Conservation (phyloP, 2,329 filamentous ascomycete species). For the Epichloe amarillans region DNA sequence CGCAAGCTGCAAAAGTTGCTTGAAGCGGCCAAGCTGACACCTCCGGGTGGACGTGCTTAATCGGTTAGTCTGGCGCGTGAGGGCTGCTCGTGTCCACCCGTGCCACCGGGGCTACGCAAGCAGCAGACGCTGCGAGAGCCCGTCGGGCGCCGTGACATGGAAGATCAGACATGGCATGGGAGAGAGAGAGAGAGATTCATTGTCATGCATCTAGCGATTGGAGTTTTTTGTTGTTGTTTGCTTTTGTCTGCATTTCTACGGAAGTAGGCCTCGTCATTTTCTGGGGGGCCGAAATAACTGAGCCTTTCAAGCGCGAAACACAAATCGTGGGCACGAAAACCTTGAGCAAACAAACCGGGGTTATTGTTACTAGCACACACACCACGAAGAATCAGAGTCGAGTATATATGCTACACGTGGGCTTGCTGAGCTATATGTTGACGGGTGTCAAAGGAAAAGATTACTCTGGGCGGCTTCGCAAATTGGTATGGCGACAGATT, state of each 20-base stretch:
- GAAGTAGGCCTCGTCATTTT: conserved; percentile 6
- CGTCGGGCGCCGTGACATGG: neutral
- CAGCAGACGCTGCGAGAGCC: neutral
- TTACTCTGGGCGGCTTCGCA: neutral
- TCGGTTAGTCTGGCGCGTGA: neutral
- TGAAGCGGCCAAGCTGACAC: conserved; percentile 47
- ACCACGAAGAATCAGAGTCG: neutral
- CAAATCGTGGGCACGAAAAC: neutral
- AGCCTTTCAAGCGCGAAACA: neutral
- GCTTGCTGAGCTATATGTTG: neutral
- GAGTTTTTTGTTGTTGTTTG: conserved; percentile 19
- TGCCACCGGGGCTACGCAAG: neutral
- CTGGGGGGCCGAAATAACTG: neutral
- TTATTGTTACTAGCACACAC: neutral
- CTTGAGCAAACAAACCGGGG: neutral
- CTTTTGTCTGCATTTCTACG: conserved; percentile 10
- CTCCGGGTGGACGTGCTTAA: conserved; percentile 13
- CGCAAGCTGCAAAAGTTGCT: conserved; percentile 55
- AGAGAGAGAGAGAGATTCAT: conserved; percentile 1
- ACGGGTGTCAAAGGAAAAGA: neutral
- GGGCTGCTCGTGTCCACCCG: neutral
- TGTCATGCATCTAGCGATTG: conserved; percentile 24
- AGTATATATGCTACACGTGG: neutral
- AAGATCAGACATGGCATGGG: neutral
- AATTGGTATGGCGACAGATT: neutral